A percentile compares a stretch with the other conserved stretches of the same genome.
Evolutionary conservation across 805 yeast species (phyloP).

Genomic region (Monosporozyma solicola): DNA sequence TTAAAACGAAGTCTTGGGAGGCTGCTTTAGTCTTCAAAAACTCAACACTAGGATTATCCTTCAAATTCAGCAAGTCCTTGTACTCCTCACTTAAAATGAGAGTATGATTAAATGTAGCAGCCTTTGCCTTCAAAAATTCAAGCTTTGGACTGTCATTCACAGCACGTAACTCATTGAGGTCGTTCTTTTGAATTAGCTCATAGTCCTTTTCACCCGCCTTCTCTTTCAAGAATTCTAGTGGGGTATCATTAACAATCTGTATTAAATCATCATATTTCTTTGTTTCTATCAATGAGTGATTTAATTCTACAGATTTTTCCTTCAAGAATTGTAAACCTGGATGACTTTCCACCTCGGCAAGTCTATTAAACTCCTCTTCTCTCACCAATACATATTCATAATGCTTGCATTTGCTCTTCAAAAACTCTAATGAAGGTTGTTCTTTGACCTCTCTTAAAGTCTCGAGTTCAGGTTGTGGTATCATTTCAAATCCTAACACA

Average conservation of each 20-base stretch:
- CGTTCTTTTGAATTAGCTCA: not conserved
- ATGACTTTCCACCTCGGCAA: not conserved
- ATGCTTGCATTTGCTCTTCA: not conserved
- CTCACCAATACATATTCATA: slow-evolving; percentile 4
- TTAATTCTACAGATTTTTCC: not conserved
- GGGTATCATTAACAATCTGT: not conserved
- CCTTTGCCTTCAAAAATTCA: not conserved
- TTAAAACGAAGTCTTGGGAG: not conserved
- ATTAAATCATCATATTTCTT: not conserved
- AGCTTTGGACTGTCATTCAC: not conserved
- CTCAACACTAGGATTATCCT: not conserved
- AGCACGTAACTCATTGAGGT: not conserved
- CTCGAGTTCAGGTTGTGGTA: not conserved
- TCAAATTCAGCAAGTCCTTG: not conserved
- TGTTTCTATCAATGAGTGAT: not conserved
- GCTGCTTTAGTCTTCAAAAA: slow-evolving; percentile 2
- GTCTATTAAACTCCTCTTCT: not conserved
- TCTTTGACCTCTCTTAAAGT: slow-evolving; percentile 2
- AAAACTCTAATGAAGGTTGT: slow-evolving; percentile 15
- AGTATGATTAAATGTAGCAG: not conserved
- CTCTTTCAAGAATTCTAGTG: not conserved
- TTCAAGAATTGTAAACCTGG: slow-evolving; percentile 6
- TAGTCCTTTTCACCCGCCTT: not conserved
- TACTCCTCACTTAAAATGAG: not conserved
- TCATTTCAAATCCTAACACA: not conserved